Evolutionary conservation across 1,284 basidiomycete species (phyloP).

Genomic region (Athelia sp.): DNA sequence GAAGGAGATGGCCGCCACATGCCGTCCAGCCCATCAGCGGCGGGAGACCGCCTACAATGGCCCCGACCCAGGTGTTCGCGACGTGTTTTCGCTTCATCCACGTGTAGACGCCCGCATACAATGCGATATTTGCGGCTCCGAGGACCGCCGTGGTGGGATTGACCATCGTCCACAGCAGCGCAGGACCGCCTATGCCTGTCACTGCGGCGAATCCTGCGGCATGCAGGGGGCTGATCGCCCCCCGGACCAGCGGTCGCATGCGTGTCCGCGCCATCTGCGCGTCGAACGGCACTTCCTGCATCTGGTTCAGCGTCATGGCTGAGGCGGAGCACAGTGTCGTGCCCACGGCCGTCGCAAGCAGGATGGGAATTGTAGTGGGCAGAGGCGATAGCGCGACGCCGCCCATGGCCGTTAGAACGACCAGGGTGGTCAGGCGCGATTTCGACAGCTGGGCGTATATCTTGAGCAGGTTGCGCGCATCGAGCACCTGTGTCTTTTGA

Average conservation of each 20-base stretch:
- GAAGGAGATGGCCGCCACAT: conserved; percentile 78
- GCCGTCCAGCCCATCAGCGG: conserved; percentile 99
- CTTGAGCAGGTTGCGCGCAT: conserved; percentile 51
- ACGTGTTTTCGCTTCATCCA: conserved; percentile 88
- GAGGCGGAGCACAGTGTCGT: conserved; percentile 90
- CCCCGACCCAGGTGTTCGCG: conserved; percentile 95
- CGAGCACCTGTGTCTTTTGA: conserved; percentile 16
- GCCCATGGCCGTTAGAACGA: conserved; percentile 89
- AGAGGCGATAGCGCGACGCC: conserved; percentile 91
- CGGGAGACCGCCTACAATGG: conserved; percentile 88
- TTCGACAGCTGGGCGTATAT: conserved; percentile 87
- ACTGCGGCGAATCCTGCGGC: conserved; percentile 75
- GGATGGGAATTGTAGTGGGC: conserved; percentile 74
- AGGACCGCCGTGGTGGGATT: conserved; percentile 87
- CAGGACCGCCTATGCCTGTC: conserved; percentile 77
- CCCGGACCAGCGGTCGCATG: conserved; percentile 82
- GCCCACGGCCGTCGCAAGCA: conserved; percentile 85
- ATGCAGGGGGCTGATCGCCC: conserved; percentile 80
- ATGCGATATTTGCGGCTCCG: conserved; percentile 79
- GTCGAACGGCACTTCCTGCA: conserved; percentile 94
- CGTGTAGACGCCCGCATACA: conserved; percentile 94
- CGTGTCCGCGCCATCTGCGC: conserved; percentile 96
- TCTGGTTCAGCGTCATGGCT: conserved; percentile 93
- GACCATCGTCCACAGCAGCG: conserved; percentile 78
- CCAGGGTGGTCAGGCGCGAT: conserved; percentile 81